A percentile compares a stretch with the other conserved stretches of the same genome.
phyloP scores from a whole-genome alignment of 2,329 filamentous ascomycete genomes.

The Trichophyton mentagrophytes region DNA sequence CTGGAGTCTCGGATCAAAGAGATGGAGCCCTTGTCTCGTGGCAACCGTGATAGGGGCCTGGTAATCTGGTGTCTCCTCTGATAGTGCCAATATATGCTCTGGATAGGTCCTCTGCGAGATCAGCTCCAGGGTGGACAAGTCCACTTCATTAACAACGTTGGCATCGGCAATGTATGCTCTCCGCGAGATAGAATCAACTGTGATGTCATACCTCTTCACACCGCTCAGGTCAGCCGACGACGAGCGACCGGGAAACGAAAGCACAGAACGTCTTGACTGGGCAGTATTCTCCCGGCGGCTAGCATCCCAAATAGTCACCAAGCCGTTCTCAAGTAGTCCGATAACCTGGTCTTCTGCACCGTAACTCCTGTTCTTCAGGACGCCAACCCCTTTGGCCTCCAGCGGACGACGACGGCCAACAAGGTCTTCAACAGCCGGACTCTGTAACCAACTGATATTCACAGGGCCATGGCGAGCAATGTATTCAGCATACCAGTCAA shows the following conservation, averaged over 20 bases:
- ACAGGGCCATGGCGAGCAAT: constrained; percentile 66
- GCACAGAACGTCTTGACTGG: constrained; percentile 51
- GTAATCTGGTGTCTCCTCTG: constrained; percentile 46
- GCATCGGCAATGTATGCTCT: constrained; percentile 71
- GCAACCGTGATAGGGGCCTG: constrained; percentile 68
- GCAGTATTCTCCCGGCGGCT: constrained; percentile 44
- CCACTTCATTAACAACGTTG: constrained; percentile 65
- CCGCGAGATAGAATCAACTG: constrained; percentile 52
- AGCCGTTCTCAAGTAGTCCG: constrained; percentile 72
- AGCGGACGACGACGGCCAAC: constrained; percentile 30
- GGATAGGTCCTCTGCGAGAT: constrained; percentile 61
- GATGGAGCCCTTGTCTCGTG: constrained; percentile 65
- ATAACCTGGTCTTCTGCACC: constrained; percentile 50
- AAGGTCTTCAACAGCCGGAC: constrained; percentile 32
- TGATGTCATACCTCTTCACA: too few species aligned
- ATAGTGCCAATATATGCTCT: constrained; percentile 72
- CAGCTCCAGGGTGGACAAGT: constrained; percentile 59
- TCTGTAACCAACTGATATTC: constrained; percentile 64
- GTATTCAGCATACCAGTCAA: constrained; percentile 83
- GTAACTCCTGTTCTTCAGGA: constrained; percentile 46
- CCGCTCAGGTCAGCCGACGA: constrained; percentile 12
- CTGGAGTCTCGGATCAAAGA: constrained; percentile 57
- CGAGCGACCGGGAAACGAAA: constrained; percentile 37
- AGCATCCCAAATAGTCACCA: constrained; percentile 76
- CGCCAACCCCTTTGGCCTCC: constrained; percentile 61